Evolutionary conservation across 2,329 filamentous ascomycete genomes (phyloP).

Genomic region (Dactylonectria macrodidyma): DNA sequence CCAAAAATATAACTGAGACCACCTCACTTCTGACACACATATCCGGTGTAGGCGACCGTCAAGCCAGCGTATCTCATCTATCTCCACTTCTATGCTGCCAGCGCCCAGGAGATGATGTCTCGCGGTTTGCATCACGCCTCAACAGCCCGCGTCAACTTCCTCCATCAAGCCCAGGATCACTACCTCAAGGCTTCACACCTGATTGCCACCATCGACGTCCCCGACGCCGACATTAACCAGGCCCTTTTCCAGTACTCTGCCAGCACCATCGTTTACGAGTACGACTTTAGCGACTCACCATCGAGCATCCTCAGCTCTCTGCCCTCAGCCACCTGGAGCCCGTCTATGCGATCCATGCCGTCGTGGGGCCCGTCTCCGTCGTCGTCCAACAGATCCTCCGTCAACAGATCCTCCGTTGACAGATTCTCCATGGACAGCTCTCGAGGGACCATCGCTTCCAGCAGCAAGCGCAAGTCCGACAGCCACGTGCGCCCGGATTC

Average conservation of each 20-base stretch:
- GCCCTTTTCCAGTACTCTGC: slow-evolving; percentile 58
- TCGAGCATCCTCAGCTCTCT: slow-evolving; percentile 62
- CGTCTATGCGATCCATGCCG: slow-evolving; percentile 5
- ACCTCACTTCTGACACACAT: slow-evolving; percentile 32
- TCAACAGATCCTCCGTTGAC: slow-evolving; percentile 63
- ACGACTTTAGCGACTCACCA: slow-evolving; percentile 56
- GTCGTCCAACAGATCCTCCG: slow-evolving; percentile 58
- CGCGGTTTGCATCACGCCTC: slow-evolving; percentile 63
- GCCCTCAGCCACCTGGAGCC: slow-evolving; percentile 40
- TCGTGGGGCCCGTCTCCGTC: slow-evolving; percentile 41
- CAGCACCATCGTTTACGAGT: slow-evolving; percentile 50
- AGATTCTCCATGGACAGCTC: neutral
- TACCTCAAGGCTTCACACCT: slow-evolving; percentile 65
- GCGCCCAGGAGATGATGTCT: slow-evolving; percentile 71
- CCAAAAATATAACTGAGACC: slow-evolving; percentile 1
- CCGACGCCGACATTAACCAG: slow-evolving; percentile 61
- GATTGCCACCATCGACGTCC: slow-evolving; percentile 63
- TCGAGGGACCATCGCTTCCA: slow-evolving; percentile 40
- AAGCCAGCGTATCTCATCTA: slow-evolving; percentile 71
- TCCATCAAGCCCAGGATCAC: slow-evolving; percentile 67
- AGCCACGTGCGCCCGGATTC: slow-evolving; percentile 70
- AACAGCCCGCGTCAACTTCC: slow-evolving; percentile 61
- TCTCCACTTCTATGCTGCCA: slow-evolving; percentile 74
- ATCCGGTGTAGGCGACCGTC: slow-evolving; percentile 51
- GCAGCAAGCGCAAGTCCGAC: slow-evolving; percentile 47